These are phyloP conservation scores for Hypericum androsaemum DNA, from an alignment of 345 rosid genomes.

Conservation along the genomic window DNA sequence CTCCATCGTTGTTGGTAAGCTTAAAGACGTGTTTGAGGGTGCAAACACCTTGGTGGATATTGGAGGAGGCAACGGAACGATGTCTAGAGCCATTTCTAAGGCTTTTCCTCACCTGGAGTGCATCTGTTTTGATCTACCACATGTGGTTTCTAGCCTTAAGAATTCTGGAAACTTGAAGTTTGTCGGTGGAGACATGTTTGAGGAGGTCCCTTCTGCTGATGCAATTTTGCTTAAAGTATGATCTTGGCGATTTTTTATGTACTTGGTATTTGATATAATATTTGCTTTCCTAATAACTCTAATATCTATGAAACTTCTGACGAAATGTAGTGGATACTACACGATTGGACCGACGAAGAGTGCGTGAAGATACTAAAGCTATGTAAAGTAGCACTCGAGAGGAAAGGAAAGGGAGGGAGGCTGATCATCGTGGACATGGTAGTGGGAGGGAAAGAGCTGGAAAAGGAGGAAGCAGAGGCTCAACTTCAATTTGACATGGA, in stretches of 20 bases:
- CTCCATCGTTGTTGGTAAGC: neutral
- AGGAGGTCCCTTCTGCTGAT: neutral
- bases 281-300: neutral
- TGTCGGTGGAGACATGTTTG: conserved; percentile 4
- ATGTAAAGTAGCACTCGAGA: neutral
- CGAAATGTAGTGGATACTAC: neutral
- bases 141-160: neutral
- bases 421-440: conserved; percentile 1
- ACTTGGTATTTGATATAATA: neutral
- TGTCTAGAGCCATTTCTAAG: conserved; percentile 11
- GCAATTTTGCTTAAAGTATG: neutral
- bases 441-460: neutral
- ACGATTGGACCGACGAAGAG: conserved; percentile 1
- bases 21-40: conserved; percentile 10
- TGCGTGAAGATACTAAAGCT: neutral
- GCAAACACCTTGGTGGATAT: conserved; percentile 12
- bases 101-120: conserved; percentile 17
- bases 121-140: conserved; percentile 8
- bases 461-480: neutral
- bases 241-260: neutral
- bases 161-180: neutral
- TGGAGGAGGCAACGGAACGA: conserved; percentile 18
- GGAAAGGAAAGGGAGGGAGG: neutral
- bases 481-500: neutral
- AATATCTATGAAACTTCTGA: too few relatives aligned